These are phyloP conservation scores for Pontederia paniculata DNA, from an alignment of 176 grass and related monocot species.

Conservation along the genomic window DNA sequence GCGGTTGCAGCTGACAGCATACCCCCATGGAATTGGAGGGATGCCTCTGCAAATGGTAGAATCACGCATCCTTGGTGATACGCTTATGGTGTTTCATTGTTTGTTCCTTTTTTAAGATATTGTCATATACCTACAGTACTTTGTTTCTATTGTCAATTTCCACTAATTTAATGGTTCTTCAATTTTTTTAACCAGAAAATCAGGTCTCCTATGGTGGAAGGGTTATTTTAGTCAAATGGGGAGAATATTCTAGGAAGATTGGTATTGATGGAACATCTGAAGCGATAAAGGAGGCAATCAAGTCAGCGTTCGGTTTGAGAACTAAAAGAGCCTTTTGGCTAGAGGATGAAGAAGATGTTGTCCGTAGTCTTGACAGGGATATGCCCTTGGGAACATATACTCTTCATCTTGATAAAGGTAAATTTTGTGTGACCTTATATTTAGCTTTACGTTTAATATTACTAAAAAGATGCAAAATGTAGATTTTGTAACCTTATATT, in stretches of 20 bases:
- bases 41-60: conserved; percentile 72
- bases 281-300: conserved; percentile 95
- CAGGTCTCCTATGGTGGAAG: conserved; percentile 54
- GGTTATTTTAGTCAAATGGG: conserved; percentile 92
- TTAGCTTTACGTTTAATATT: not conserved
- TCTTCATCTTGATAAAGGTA: conserved; percentile 93
- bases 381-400: conserved; percentile 82
- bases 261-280: conserved; percentile 80
- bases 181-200: conserved; percentile 46
- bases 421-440: conserved; percentile 11
- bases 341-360: conserved; percentile 86
- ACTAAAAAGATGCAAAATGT: not conserved
- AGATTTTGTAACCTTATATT: not conserved
- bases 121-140: not conserved
- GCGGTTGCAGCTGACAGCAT: conserved; percentile 72
- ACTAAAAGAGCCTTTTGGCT: conserved; percentile 96
- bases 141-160: conserved; percentile 8
- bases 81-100: not conserved
- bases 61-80: not conserved
- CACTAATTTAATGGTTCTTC: conserved; percentile 10
- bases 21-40: conserved; percentile 94
- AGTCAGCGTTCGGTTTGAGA: conserved; percentile 83
- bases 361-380: conserved; percentile 76
- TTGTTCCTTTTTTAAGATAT: not conserved
- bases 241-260: conserved; percentile 82